A percentile compares a stretch with the other conserved stretches of the same genome.
Conservation (phyloP, 2,329 filamentous ascomycete species). For the Aspergillus cejpii region DNA sequence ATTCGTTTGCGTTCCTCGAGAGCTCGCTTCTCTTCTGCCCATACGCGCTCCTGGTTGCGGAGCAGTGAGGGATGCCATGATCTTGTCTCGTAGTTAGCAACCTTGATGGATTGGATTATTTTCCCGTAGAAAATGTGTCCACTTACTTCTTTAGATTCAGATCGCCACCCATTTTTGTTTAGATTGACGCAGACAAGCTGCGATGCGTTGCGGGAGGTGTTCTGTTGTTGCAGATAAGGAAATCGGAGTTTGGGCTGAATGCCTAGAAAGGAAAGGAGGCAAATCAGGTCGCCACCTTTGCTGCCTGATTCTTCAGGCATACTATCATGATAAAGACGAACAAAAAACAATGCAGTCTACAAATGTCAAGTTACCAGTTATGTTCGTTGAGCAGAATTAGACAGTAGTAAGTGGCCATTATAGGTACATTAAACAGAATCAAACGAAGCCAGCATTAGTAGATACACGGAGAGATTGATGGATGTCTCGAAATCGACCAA, state of each 20-base stretch:
- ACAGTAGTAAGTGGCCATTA: neutral
- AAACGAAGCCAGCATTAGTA: slow-evolving; percentile 11
- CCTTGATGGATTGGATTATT: neutral
- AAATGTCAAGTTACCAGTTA: slow-evolving; percentile 2
- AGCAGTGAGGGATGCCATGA: slow-evolving; percentile 87
- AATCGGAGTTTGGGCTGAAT: neutral
- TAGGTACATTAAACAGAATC: neutral
- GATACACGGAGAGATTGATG: slow-evolving; percentile 17
- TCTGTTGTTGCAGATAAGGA: neutral
- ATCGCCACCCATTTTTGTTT: slow-evolving; percentile 75
- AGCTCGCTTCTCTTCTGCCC: slow-evolving; percentile 85
- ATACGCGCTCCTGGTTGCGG: slow-evolving; percentile 85
- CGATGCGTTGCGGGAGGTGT: neutral
- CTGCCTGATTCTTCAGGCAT: neutral
- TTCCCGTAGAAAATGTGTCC: neutral
- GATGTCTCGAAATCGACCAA: slow-evolving; percentile 8
- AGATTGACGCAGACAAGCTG: neutral
- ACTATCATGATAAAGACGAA: neutral
- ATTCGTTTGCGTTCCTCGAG: slow-evolving; percentile 92
- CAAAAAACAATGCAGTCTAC: slow-evolving; percentile 8
- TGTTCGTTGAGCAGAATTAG: slow-evolving; percentile 5
- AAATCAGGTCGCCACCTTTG: neutral
- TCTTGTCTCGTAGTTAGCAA: slow-evolving; percentile 35
- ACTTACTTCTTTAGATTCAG: slow-evolving; percentile 78
- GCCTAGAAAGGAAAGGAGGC: neutral